Evolutionary conservation across 805 yeast species (phyloP), one percentile per base, ranked within the genome.

Genomic region (Pichia pseudocactophila): DNA sequence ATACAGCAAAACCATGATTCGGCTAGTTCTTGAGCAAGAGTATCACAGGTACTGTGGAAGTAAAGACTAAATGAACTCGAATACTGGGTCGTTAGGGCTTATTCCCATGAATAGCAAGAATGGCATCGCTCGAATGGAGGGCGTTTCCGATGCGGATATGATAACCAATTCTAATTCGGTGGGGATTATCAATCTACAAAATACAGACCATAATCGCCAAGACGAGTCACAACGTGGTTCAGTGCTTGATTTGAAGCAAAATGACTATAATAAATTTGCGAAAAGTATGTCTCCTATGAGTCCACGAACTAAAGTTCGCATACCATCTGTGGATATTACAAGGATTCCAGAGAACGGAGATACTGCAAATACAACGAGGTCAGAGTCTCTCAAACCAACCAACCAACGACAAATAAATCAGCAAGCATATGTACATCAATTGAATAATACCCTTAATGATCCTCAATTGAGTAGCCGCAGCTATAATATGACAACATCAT

Each of bases 91-190:
- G 25, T 43, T 62, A 27, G 50, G 49, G 25, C 44, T 62, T 16
- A 51, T 55, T 40, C 65, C 65, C 6, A 62, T 62, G 65, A 53
- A 54, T 34, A 57, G 62, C 39, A 50, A 45, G 7, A 52, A 57
- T 38, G 51, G 57, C 33, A 61, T 63, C 2, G 64, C 64, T 6
- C 62, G 63, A 5, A 41, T 49, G 12, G 55, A 50, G 20, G 63
- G 63, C 4, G 56, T 57, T 7, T 48, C 48, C 11, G 38, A 41
- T 30, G 30, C 44, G 4, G 43, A 43, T 26, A 37, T 19, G 13
- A 41, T 33, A 16, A 17, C 33, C 18, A 31, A 30, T 3, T 27
- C 37, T 6, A 13, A 19, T 27, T 9, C 26, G 5, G 12, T n/a
- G 11, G 15, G 15, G 15, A 28, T n/a, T n/a, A n/a, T 28, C 15